These are phyloP conservation scores for Penicillium brevicompactum DNA, from an alignment of 2,329 filamentous ascomycete genomes.

Conservation along the genomic window DNA sequence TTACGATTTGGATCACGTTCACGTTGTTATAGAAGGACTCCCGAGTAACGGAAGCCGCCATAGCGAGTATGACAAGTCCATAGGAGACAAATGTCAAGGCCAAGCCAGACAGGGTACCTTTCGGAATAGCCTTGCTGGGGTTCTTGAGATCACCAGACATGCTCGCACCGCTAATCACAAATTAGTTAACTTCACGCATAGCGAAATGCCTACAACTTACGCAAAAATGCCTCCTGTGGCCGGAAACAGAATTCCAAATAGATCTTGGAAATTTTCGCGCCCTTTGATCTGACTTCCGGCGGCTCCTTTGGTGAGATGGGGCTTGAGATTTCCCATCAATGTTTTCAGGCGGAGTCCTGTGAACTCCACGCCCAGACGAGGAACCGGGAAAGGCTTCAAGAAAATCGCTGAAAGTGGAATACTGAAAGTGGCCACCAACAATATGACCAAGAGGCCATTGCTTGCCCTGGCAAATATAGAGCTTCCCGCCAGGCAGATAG, in stretches of 20 bases:
- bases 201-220: constrained; percentile 38
- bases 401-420: constrained; percentile 78
- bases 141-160: constrained; percentile 87
- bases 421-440: constrained; percentile 74
- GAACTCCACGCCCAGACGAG: constrained; percentile 67
- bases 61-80: constrained; percentile 72
- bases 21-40: constrained; percentile 72
- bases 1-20: constrained; percentile 74
- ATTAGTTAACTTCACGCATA: constrained; percentile 56
- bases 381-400: constrained; percentile 66
- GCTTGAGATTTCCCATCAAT: constrained; percentile 72
- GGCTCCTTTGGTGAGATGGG: constrained; percentile 63
- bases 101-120: constrained; percentile 79
- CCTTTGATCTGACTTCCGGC: constrained; percentile 64
- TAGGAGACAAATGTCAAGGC: constrained; percentile 76
- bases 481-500: constrained; percentile 77
- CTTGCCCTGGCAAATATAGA: constrained; percentile 78
- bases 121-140: constrained; percentile 81
- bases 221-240: constrained; percentile 64
- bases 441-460: constrained; percentile 71
- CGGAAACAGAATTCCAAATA: constrained; percentile 86
- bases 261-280: constrained; percentile 71
- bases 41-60: constrained; percentile 75
- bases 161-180: constrained; percentile 65
- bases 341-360: constrained; percentile 75